Percentiles rank a stretch among this genome's conserved stretches.
Evolutionary conservation across 2,329 filamentous ascomycete species (phyloP).

Genomic region (Colletotrichum sp.): DNA sequence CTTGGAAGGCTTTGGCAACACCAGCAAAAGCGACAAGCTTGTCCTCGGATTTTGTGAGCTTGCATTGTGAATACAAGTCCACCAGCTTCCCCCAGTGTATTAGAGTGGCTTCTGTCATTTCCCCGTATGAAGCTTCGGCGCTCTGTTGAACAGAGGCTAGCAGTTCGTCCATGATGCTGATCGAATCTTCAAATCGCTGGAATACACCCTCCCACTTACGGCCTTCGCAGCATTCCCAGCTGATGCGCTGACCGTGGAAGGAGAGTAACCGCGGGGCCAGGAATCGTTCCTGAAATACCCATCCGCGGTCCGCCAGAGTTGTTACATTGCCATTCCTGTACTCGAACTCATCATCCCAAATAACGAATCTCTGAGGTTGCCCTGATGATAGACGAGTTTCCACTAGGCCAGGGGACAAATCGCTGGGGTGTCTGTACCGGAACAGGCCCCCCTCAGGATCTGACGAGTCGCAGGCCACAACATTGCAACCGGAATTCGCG

Average conservation of each 20-base stretch:
- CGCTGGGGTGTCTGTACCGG: not conserved
- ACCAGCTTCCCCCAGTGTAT: not conserved
- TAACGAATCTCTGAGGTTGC: not conserved
- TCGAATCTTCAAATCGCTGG: fast-evolving
- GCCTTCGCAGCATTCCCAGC: not conserved
- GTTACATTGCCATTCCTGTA: fast-evolving
- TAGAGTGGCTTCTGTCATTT: not conserved
- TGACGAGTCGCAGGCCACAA: not conserved
- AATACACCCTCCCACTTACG: not conserved
- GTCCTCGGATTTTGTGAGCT: not conserved
- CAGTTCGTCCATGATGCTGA: not conserved
- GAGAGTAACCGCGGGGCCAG: not conserved
- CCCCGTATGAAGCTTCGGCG: not conserved
- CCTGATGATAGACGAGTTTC: not conserved
- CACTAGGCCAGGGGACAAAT: not conserved
- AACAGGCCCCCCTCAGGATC: not conserved
- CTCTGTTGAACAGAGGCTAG: not conserved
- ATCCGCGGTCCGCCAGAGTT: not conserved
- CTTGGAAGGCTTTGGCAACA: not conserved
- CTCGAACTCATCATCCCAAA: fast-evolving
- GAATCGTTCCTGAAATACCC: not conserved
- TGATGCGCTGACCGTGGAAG: not conserved
- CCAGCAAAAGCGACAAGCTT: not conserved
- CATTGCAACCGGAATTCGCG: not conserved
- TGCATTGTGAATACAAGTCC: not conserved